phyloP scores from a whole-genome alignment of 164 flowering plant species.

The Santalum album region DNA sequence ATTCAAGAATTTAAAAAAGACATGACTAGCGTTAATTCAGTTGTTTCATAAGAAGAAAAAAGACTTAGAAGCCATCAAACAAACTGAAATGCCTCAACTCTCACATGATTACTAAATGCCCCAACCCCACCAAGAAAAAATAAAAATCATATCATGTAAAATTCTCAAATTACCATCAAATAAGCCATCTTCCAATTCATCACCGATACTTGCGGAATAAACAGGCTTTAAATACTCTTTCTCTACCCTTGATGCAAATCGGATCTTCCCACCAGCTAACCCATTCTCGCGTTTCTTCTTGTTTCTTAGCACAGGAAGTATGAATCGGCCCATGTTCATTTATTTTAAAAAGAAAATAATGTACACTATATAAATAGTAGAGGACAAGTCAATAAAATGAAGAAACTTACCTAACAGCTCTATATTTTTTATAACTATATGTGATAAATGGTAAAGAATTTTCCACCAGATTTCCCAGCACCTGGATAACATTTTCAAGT shows the following conservation, averaged over 20 bases:
- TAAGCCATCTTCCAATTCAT: conserved; percentile 92
- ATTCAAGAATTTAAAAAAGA: no score
- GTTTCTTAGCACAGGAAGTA: conserved; percentile 23
- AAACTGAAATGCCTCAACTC: neutral
- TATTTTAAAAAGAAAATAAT: neutral
- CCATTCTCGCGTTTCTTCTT: conserved; percentile 54
- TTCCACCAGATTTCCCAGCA: conserved; percentile 69
- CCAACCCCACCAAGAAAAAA: no score
- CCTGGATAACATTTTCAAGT: conserved; percentile 31
- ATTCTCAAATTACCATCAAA: conserved; percentile 71
- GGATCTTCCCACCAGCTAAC: conserved; percentile 37
- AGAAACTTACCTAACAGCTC: conserved; percentile 56
- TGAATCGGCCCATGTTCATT: neutral
- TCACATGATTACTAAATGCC: neutral
- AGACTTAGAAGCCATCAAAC: no score
- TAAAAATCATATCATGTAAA: neutral
- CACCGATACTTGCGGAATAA: conserved; percentile 78
- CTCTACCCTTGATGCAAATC: conserved; percentile 65
- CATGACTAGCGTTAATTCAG: no score
- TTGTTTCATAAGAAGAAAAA: no score
- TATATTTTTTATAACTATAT: conserved; percentile 68
- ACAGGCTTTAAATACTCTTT: conserved; percentile 81
- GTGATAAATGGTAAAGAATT: conserved; percentile 77
- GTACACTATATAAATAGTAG: neutral
- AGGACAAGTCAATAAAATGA: neutral